phyloP scores from a whole-genome alignment of 495 filamentous ascomycete genomes.

The Lepraria neglecta region DNA sequence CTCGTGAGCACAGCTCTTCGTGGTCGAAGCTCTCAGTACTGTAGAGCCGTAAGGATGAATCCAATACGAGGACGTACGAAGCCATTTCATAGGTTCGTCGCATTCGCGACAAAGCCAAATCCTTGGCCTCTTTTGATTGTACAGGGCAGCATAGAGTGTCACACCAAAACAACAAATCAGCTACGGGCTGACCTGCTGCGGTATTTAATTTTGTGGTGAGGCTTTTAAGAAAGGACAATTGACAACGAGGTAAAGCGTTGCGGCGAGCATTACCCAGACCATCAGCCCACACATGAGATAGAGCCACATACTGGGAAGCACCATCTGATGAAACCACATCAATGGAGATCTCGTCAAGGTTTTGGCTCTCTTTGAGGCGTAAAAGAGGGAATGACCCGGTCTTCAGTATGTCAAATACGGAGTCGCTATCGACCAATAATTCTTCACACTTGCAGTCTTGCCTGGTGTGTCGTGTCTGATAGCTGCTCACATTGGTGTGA shows the following conservation, averaged over 20 bases:
- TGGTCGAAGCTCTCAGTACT: background rate
- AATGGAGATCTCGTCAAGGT: background rate
- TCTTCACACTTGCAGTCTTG: slow-evolving; percentile 8
- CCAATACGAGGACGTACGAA: slow-evolving; percentile 17
- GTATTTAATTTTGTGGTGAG: background rate
- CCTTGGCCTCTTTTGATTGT: background rate
- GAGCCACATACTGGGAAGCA: slow-evolving; percentile 24
- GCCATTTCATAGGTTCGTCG: slow-evolving; percentile 14
- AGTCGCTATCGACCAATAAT: background rate
- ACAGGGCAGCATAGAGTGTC: slow-evolving; percentile 23
- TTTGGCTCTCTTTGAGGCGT: background rate
- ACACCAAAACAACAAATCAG: slow-evolving; percentile 16
- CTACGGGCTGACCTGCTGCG: background rate
- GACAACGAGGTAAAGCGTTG: slow-evolving; percentile 19
- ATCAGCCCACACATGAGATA: slow-evolving; percentile 26
- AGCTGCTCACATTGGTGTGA: background rate
- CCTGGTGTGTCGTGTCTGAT: slow-evolving; percentile 8
- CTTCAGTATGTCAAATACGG: background rate
- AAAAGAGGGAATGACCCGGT: slow-evolving; percentile 5
- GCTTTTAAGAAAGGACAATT: slow-evolving; percentile 8
- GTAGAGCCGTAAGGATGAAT: background rate
- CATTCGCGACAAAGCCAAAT: slow-evolving; percentile 11
- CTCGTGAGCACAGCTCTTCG: background rate
- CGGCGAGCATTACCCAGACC: slow-evolving; percentile 22
- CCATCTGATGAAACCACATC: slow-evolving; percentile 13